These are phyloP conservation scores for Xylaria telfairii DNA, from an alignment of 495 filamentous ascomycete genomes.

Conservation along the genomic window DNA sequence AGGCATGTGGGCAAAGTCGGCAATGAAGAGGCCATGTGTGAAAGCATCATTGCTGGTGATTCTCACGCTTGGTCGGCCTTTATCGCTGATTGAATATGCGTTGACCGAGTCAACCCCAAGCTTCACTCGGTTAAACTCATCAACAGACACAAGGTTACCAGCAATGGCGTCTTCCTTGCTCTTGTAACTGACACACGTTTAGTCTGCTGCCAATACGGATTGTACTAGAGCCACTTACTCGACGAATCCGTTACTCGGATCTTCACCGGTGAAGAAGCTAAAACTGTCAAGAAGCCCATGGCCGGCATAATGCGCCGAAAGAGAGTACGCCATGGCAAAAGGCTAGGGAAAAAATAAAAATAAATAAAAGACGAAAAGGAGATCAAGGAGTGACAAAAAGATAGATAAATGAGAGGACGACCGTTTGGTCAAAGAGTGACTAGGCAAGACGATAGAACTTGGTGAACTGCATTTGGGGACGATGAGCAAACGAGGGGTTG, in stretches of 20 bases:
- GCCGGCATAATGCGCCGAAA: slow-evolving; percentile 39
- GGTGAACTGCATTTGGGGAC: slow-evolving; percentile 15
- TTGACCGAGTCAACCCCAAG: slow-evolving; percentile 52
- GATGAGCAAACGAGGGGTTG: background rate
- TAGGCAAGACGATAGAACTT: slow-evolving; percentile 22
- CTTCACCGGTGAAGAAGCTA: slow-evolving; percentile 38
- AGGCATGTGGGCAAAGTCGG: slow-evolving; percentile 75
- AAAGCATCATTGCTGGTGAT: slow-evolving; percentile 67
- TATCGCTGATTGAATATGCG: slow-evolving; percentile 41
- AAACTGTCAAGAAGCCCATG: slow-evolving; percentile 42
- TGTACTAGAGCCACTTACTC: slow-evolving; percentile 29
- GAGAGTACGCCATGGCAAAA: slow-evolving; percentile 38
- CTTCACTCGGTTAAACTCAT: slow-evolving; percentile 52
- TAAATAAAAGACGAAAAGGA: slow-evolving; percentile 16
- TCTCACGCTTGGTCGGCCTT: slow-evolving; percentile 68
- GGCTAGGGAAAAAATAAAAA: background rate
- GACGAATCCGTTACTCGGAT: slow-evolving; percentile 38
- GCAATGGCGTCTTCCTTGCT: slow-evolving; percentile 39
- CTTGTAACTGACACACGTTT: slow-evolving; percentile 33
- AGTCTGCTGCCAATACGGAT: background rate
- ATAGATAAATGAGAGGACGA: slow-evolving; percentile 23
- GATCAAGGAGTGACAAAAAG: slow-evolving; percentile 35
- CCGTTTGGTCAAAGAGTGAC: slow-evolving; percentile 32
- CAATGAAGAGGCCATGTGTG: slow-evolving; percentile 67
- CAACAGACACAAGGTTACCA: slow-evolving; percentile 44